Base-by-base conservation (phyloP, 805 yeast genomes). In the Candida sithepensis region DNA sequence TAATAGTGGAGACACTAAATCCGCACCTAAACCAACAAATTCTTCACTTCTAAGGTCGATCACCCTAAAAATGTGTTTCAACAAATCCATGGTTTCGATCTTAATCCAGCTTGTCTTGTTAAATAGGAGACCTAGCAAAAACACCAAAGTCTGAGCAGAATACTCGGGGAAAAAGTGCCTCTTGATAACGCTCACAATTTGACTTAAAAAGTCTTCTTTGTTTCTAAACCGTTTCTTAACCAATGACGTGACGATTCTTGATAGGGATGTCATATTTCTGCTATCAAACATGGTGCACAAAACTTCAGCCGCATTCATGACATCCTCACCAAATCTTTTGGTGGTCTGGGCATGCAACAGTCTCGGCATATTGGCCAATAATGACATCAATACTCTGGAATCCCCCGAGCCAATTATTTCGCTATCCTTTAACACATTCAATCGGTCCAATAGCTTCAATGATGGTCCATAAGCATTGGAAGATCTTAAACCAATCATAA, bases 1-100 rank as follows among this genome's bases (percentile, higher is more conserved):
- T 54, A 94, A 71, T 43, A 95, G 70, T 2, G 99, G 99, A 1
- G 96, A 85, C 5, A 94, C 88, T 45, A 94, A 70, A 61, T 94
- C 99, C 0, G 99, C 98, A 4, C 99, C 99, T 34, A 89, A 84
- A 2, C 96, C 95, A 24, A 79, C 75, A 61, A 90, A 90, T 57
- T 85, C 96, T 18, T 85, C 88, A 33, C 84, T 70, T 40, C 80
- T 82, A 45, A 91, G 70, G 59, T 94, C 91, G 14, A 90, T 83
- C 49, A 79, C 72, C 1, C 96, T 91, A 52, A 95, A 77, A 7
- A 94, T 64, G 42, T 81, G 78, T 57, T 85, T 84, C 53, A 94
- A 73, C 2, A 90, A 66, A 44, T 81, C 84, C 80, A 95, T 74
- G 0, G 94, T 80, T 63, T 92, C 96, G 10, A 75, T 60, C 54